A percentile compares a stretch with the other conserved stretches of the same genome.
These are phyloP conservation scores for Conidiobolus incongruus DNA, from an alignment of 371 early-diverging fungal species.

Conservation along the genomic window DNA sequence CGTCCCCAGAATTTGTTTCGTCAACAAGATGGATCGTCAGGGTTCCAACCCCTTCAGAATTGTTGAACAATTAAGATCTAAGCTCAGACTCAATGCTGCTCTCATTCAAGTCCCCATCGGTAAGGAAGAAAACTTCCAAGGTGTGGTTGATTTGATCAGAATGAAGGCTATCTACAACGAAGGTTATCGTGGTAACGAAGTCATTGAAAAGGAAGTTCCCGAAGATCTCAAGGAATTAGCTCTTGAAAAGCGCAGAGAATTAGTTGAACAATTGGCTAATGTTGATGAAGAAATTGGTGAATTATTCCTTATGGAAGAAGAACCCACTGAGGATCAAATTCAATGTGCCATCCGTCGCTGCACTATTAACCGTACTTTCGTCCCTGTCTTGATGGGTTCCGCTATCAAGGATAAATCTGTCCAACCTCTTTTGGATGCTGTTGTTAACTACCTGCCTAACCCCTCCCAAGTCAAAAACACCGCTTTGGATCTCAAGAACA, in stretches of 20 bases:
- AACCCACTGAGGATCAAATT: constrained; percentile 43
- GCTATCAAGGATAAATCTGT: constrained; percentile 73
- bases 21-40: constrained; percentile 82
- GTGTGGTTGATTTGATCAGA: constrained; percentile 80
- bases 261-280: constrained; percentile 62
- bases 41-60: constrained; percentile 82
- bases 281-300: constrained; percentile 77
- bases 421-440: constrained; percentile 53
- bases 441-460: constrained; percentile 47
- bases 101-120: constrained; percentile 89
- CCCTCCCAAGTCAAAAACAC: constrained; percentile 51
- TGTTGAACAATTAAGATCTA: constrained; percentile 48
- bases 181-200: constrained; percentile 61
- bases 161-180: constrained; percentile 78
- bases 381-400: constrained; percentile 73
- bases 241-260: constrained; percentile 45
- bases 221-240: constrained; percentile 46
- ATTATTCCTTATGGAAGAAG: constrained; percentile 50
- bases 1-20: constrained; percentile 67
- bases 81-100: constrained; percentile 65
- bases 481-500: constrained; percentile 43
- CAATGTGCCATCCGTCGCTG: constrained; percentile 51
- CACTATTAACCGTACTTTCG: constrained; percentile 51
- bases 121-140: constrained; percentile 62
- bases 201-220: constrained; percentile 54